Conservation (phyloP, 257 asterid species). For the Plectranthus barbatus region DNA sequence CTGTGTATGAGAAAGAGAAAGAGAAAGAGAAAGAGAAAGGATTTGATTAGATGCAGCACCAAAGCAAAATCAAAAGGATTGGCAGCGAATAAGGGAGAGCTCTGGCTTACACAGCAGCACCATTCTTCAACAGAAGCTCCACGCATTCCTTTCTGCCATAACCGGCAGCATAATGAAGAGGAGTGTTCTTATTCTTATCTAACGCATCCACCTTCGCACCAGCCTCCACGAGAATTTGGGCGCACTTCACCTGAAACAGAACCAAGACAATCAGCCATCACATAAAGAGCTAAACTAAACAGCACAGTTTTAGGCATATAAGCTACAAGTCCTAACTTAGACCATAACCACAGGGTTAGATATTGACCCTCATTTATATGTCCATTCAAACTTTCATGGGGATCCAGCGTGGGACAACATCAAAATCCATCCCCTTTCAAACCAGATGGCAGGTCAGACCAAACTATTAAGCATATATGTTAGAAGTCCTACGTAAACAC, state of each 20-base stretch:
- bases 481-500: no score
- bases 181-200: conserved; percentile 96
- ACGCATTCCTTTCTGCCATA: conserved; percentile 97
- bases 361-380: no score
- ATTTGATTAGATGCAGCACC: no score
- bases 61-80: neutral
- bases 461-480: no score
- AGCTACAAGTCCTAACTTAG: no score
- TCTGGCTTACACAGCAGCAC: conserved; percentile 98
- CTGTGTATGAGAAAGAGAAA: conserved; percentile 32
- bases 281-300: neutral
- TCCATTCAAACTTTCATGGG: no score
- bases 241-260: conserved; percentile 65
- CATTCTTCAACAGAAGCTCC: conserved; percentile 79
- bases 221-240: conserved; percentile 87
- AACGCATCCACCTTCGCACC: conserved; percentile 90
- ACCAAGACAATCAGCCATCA: neutral
- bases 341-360: no score
- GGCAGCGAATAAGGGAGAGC: neutral
- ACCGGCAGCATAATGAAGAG: conserved; percentile 99
- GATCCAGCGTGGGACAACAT: no score
- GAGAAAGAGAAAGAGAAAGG: no score
- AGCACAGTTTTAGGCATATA: no score
- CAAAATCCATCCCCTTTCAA: no score
- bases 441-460: no score